Conservation (phyloP, 2,329 filamentous ascomycete species). For the Neophaeococcomyces mojaviensis region DNA sequence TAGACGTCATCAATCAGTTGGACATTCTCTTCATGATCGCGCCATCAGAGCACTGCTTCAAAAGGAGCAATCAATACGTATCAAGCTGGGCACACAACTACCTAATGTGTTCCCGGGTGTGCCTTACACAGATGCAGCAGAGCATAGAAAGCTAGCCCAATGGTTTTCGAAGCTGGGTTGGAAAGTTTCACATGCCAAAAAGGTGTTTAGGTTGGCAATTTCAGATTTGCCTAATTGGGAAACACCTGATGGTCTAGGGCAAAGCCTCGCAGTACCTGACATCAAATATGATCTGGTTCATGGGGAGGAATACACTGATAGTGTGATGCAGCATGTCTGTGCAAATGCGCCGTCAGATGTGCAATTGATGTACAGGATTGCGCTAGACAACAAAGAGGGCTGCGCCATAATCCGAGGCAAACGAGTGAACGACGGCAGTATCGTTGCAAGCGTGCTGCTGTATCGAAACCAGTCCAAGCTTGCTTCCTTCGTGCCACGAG, state of each 20-base stretch:
- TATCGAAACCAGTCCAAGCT: slow-evolving; percentile 64
- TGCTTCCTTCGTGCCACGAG: slow-evolving; percentile 60
- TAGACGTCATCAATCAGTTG: slow-evolving; percentile 81
- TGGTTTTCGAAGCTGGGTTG: slow-evolving; percentile 92
- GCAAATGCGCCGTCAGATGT: slow-evolving; percentile 69
- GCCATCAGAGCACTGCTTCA: slow-evolving; percentile 70
- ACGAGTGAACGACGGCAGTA: slow-evolving; percentile 54
- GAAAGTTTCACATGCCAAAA: slow-evolving; percentile 61
- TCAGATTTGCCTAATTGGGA: slow-evolving; percentile 65
- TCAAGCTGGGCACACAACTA: slow-evolving; percentile 73
- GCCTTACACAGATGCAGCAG: slow-evolving; percentile 57
- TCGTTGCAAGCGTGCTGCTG: slow-evolving; percentile 73
- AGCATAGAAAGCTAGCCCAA: slow-evolving; percentile 54
- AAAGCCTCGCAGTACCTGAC: slow-evolving; percentile 63
- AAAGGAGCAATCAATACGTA: slow-evolving; percentile 63
- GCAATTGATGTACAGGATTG: slow-evolving; percentile 69
- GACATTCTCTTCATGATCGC: slow-evolving; percentile 77
- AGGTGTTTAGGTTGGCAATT: slow-evolving; percentile 66
- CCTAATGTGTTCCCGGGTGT: slow-evolving; percentile 84
- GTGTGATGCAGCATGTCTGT: slow-evolving; percentile 67
- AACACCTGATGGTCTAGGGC: slow-evolving; percentile 67
- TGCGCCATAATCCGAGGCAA: slow-evolving; percentile 82
- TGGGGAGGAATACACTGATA: slow-evolving; percentile 66
- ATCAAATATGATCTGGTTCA: slow-evolving; percentile 78
- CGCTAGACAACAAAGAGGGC: slow-evolving; percentile 60